Percentiles rank a stretch among this genome's conserved stretches.
These are phyloP conservation scores for Colletotrichum falcatum DNA, from an alignment of 2,329 filamentous ascomycete species.

Conservation along the genomic window DNA sequence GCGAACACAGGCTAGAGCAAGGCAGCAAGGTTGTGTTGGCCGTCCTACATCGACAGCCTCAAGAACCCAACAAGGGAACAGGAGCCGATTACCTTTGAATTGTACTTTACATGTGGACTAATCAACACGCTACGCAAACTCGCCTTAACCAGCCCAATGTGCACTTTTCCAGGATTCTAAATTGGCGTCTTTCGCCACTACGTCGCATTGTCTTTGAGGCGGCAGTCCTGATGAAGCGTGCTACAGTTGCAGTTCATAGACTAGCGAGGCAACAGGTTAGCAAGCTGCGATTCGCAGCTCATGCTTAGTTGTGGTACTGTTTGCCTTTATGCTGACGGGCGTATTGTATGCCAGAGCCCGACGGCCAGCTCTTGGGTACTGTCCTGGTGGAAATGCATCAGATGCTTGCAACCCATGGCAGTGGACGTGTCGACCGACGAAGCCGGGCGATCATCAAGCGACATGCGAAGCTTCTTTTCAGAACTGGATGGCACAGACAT, in stretches of 20 bases:
- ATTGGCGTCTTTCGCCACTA: no score
- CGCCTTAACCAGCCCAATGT: neutral
- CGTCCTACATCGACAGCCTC: neutral
- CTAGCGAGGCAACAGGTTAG: neutral
- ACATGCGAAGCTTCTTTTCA: neutral
- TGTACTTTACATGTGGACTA: neutral
- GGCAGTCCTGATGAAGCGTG: neutral
- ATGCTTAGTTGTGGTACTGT: no score
- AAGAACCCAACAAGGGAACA: neutral
- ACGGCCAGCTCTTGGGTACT: neutral
- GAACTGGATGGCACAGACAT: neutral
- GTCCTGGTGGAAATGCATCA: neutral
- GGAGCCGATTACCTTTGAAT: neutral
- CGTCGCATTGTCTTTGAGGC: neutral
- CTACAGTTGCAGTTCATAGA: neutral
- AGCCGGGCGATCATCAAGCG: neutral
- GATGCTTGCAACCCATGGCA: conserved; percentile 7
- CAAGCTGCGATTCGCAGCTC: no score
- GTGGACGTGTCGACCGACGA: neutral
- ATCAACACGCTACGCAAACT: no score
- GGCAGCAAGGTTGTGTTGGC: neutral
- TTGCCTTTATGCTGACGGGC: neutral
- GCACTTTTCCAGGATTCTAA: neutral
- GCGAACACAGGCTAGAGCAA: neutral
- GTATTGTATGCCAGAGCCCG: neutral